Evolutionary conservation across 1,284 basidiomycete genomes (phyloP), one percentile per base, ranked within the genome.

Genomic region (Puccinia polysora): DNA sequence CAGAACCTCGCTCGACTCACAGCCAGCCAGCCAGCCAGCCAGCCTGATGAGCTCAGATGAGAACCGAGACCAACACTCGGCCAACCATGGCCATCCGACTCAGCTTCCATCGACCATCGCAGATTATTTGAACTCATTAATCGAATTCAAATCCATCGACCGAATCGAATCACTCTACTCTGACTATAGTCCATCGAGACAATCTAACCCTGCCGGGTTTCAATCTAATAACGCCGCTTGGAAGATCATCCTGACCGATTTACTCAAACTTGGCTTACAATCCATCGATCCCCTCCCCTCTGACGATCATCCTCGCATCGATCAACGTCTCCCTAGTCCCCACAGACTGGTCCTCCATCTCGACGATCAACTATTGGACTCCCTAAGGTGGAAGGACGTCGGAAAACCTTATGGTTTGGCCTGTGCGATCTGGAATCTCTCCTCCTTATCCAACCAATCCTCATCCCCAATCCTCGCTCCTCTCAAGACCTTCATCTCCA

Each of bases 121-220:
- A 14, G 59, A 62, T 45, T 62, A 62, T 18, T 40, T 62, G 4
- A 12, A 40, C 1, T 62, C 59, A 23, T 40, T 62, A 2, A 28
- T 30, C 15, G 58, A 71, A 53, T 63, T 71, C 59, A 59, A 71
- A 49, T 70, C 67, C 12, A 38, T 40, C 20, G 69, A 71, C 14
- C 30, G 69, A 45, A 45, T 55, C 34, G 69, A 71, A 34, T 62
- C 69, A 45, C 59, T 71, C 4, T 71, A 71, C 60, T 62, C 69
- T 14, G 69, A 71, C 50, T 71, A 53, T 45, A 60, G 43, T 38
- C 43, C 69, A 4, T 23, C 69, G 7, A 12, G 40, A n/a, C 49
- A 63, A 10, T 63, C 58, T 5, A 71, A 71, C 38, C 69, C 69
- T 18, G 69, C 58, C 10, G 69, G 69, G 1, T 71, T 62, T 53